Evolutionary conservation across 75 land plant genomes (phyloP).

Genomic region (Sequoia sempervirens): DNA sequence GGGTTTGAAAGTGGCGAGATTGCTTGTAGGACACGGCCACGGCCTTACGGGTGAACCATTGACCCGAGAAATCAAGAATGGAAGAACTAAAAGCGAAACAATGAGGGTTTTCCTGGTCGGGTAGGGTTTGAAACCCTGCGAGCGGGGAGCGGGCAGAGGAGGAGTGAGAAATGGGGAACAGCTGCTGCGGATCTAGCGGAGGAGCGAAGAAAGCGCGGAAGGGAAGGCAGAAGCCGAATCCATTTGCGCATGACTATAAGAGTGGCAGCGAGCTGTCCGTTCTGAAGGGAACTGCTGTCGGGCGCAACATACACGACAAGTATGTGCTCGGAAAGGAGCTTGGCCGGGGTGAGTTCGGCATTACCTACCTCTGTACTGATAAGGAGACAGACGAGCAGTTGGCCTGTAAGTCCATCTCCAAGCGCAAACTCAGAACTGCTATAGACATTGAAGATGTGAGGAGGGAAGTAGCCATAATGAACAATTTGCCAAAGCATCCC

Average conservation of each 20-base stretch:
- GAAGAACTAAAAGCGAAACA: background rate
- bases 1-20: background rate
- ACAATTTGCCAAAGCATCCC: conserved; percentile 57
- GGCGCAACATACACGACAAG: conserved; percentile 53
- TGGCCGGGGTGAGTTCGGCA: conserved; percentile 87
- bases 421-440: conserved; percentile 66
- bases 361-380: conserved; percentile 80
- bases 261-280: conserved; percentile 25
- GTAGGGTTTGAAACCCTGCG: conserved; percentile 6
- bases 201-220: conserved; percentile 18
- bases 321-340: conserved; percentile 77
- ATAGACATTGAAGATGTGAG: conserved; percentile 83
- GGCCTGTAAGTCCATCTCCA: conserved; percentile 87
- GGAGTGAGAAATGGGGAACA: conserved; percentile 20
- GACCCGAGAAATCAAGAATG: background rate
- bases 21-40: background rate
- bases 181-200: conserved; percentile 21
- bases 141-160: background rate
- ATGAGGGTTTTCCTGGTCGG: background rate
- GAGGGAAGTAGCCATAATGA: conserved; percentile 82
- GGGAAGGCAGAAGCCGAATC: conserved; percentile 43
- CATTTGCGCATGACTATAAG: conserved; percentile 36
- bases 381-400: conserved; percentile 49
- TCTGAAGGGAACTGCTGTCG: conserved; percentile 42
- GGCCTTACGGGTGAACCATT: background rate